These are phyloP conservation scores for Passiflora organensis DNA, from an alignment of 345 rosid genomes.

Conservation along the genomic window DNA sequence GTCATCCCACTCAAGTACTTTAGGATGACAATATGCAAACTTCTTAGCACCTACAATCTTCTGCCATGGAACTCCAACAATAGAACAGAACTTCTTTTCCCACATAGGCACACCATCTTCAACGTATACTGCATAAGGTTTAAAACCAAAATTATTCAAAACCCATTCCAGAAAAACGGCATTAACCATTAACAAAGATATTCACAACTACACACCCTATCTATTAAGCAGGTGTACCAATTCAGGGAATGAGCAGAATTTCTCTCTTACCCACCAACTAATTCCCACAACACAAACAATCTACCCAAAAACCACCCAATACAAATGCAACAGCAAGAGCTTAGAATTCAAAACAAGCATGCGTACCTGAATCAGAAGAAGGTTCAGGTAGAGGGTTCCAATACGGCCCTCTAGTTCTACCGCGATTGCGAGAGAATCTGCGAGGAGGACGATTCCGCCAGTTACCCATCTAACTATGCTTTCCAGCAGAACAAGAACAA, in stretches of 20 bases:
- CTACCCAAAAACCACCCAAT: background rate
- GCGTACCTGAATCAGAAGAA: conserved; percentile 3
- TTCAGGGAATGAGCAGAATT: too few species aligned
- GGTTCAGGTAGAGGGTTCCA: background rate
- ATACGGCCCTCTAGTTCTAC: conserved; percentile 2
- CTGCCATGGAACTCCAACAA: conserved; percentile 68
- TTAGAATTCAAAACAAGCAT: too few species aligned
- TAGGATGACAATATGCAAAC: conserved; percentile 39
- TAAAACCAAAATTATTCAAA: background rate
- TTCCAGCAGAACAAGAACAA: background rate
- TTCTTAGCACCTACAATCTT: conserved; percentile 48
- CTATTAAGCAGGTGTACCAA: too few species aligned
- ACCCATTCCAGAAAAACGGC: background rate
- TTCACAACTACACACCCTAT: too few species aligned
- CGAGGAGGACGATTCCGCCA: conserved; percentile 23
- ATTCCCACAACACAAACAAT: background rate
- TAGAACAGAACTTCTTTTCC: conserved; percentile 72
- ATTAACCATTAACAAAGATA: too few species aligned
- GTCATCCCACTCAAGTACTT: conserved; percentile 65
- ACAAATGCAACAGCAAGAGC: background rate
- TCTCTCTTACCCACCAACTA: too few species aligned
- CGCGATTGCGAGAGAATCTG: conserved; percentile 7
- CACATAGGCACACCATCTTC: conserved; percentile 57
- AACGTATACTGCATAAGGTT: conserved; percentile 18
- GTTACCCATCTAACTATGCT: conserved; percentile 19